These are phyloP conservation scores for Fusarium palustre DNA, from an alignment of 2,329 filamentous ascomycete species.

Conservation along the genomic window DNA sequence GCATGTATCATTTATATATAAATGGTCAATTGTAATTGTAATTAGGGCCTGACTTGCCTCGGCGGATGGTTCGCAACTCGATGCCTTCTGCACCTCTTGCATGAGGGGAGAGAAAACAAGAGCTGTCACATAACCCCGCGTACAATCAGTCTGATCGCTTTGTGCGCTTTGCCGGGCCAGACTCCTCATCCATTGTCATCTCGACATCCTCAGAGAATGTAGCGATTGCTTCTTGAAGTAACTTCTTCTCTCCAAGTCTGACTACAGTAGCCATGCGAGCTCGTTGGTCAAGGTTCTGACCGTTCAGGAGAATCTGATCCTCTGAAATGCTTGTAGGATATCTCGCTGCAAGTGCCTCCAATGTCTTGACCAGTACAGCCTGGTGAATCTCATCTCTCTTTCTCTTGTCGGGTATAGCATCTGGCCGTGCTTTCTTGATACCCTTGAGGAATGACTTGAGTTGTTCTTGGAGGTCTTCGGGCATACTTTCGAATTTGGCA, in stretches of 20 bases:
- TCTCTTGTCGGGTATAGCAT: conserved; percentile 61
- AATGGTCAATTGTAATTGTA: conserved; percentile 17
- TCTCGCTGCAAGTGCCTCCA: conserved; percentile 55
- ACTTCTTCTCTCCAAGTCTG: conserved; percentile 77
- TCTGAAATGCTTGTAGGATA: conserved; percentile 58
- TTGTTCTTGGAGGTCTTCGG: conserved; percentile 64
- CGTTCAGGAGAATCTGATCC: conserved; percentile 55
- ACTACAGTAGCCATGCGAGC: conserved; percentile 73
- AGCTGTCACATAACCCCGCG: conserved; percentile 13
- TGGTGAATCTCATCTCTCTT: conserved; percentile 61
- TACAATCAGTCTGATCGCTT: conserved; percentile 41
- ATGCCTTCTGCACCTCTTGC: conserved; percentile 37
- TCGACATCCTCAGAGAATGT: conserved; percentile 47
- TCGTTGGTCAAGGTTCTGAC: conserved; percentile 50
- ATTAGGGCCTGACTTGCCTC: conserved; percentile 35
- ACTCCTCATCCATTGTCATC: conserved; percentile 43
- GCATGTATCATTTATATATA: conserved; percentile 33
- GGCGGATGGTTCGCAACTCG: conserved; percentile 33
- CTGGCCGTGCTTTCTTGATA: conserved; percentile 58
- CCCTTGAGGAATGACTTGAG: conserved; percentile 63
- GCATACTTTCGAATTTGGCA: conserved; percentile 57
- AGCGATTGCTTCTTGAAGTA: conserved; percentile 67
- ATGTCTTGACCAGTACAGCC: conserved; percentile 54
- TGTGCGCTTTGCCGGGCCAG: conserved; percentile 49
- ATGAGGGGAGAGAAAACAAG: conserved; percentile 35